Evolutionary conservation across 768 basidiomycete genomes (phyloP).

Genomic region (Suillus subalutaceus): DNA sequence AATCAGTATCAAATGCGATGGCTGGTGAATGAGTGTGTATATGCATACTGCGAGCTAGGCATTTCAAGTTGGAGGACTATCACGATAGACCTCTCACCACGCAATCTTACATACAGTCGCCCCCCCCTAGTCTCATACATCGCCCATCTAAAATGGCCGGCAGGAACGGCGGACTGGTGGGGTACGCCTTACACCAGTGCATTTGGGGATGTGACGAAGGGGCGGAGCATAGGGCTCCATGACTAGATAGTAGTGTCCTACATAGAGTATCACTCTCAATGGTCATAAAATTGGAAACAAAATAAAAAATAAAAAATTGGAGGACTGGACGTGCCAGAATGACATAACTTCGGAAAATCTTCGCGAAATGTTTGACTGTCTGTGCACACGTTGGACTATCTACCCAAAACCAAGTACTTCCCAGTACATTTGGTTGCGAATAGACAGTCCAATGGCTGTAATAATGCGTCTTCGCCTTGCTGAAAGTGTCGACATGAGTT

Average conservation of each 20-base stretch:
- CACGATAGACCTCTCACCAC: too few species aligned
- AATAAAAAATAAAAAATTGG: too few species aligned
- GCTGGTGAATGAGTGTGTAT: neutral
- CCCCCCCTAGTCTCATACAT: too few species aligned
- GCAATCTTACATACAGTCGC: too few species aligned
- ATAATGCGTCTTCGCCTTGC: neutral
- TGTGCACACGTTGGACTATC: neutral
- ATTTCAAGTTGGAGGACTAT: neutral
- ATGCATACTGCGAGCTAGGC: neutral
- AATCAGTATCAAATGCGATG: neutral
- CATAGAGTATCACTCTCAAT: too few species aligned
- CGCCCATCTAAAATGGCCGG: too few species aligned
- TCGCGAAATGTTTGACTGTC: neutral
- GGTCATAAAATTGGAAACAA: too few species aligned
- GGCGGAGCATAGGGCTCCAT: too few species aligned
- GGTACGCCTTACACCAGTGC: too few species aligned
- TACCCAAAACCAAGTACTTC: neutral
- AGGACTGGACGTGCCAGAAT: neutral
- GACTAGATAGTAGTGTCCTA: too few species aligned
- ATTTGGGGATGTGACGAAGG: too few species aligned
- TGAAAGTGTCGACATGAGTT: neutral
- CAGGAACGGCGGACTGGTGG: too few species aligned
- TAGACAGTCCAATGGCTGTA: neutral
- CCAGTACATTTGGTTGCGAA: slow-evolving; percentile 1
- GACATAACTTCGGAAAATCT: neutral